Evolutionary conservation across 2,329 filamentous ascomycete genomes (phyloP).

Genomic region (Pezicula rhizophila): DNA sequence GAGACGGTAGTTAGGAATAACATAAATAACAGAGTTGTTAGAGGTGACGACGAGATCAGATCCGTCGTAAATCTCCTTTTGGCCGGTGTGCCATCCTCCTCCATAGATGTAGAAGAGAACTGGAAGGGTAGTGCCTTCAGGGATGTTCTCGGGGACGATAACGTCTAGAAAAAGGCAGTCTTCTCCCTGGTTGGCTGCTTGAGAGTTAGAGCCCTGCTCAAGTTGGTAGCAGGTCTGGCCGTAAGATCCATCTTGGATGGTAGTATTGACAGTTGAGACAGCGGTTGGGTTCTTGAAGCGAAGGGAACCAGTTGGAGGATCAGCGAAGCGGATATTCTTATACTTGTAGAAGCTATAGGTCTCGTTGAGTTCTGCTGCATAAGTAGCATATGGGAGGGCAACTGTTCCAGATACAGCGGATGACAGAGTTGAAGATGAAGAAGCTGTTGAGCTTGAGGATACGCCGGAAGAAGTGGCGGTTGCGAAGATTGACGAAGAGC

Average conservation of each 20-base stretch:
- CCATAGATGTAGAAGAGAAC: slow-evolving; percentile 2
- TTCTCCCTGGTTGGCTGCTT: slow-evolving; percentile 21
- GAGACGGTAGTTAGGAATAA: slow-evolving; percentile 25
- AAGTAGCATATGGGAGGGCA: neutral
- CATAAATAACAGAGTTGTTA: slow-evolving; percentile 12
- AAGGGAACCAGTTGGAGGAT: neutral
- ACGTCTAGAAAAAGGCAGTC: slow-evolving; percentile 42
- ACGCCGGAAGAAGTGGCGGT: no score
- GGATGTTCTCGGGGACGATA: slow-evolving; percentile 32
- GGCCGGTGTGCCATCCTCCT: neutral
- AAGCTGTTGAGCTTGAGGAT: neutral
- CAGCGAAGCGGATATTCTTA: neutral
- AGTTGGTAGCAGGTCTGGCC: slow-evolving; percentile 1
- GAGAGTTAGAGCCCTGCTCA: neutral
- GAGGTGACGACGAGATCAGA: neutral
- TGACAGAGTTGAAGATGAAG: neutral
- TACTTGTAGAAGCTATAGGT: slow-evolving; percentile 1
- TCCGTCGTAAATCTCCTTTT: slow-evolving; percentile 1
- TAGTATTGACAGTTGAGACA: neutral
- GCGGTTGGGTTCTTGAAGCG: slow-evolving; percentile 1
- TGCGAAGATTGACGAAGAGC: no score
- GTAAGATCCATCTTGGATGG: neutral
- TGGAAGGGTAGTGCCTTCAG: slow-evolving; percentile 7
- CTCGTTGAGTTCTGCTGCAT: neutral
- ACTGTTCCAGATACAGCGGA: neutral